Conservation (phyloP, 176 grass and related monocot genomes). For the Carex littledalei region DNA sequence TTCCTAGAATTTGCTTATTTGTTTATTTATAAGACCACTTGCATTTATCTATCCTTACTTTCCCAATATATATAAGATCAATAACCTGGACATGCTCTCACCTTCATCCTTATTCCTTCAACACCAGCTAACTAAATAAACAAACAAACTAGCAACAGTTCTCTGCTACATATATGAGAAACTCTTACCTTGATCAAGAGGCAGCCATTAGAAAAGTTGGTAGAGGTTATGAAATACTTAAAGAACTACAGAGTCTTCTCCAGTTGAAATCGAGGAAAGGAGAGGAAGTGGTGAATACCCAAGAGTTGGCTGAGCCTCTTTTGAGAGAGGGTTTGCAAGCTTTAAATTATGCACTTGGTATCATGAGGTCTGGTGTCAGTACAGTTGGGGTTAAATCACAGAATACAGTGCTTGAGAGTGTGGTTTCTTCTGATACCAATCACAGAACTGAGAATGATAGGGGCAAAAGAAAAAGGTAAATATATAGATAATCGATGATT, state of each 20-base stretch:
- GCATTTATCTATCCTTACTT: neutral
- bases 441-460: neutral
- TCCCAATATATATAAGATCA: neutral
- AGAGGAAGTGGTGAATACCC: neutral
- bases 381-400: neutral
- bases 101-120: neutral
- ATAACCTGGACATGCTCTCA: neutral
- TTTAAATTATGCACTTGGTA: constrained; percentile 12
- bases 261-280: neutral
- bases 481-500: neutral
- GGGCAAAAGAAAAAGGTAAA: constrained; percentile 16
- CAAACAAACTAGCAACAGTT: neutral
- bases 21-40: neutral
- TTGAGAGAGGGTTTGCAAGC: constrained; percentile 12
- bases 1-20: neutral
- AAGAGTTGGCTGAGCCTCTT: constrained; percentile 24
- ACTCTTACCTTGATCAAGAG: neutral
- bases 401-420: neutral
- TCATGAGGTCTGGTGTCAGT: neutral
- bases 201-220: constrained; percentile 19
- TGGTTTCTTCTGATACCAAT: neutral
- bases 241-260: neutral
- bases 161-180: neutral
- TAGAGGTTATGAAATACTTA: constrained; percentile 21
- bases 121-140: neutral